Conservation (phyloP, 2,329 filamentous ascomycete species). For the Coniochaeta ligniaria region DNA sequence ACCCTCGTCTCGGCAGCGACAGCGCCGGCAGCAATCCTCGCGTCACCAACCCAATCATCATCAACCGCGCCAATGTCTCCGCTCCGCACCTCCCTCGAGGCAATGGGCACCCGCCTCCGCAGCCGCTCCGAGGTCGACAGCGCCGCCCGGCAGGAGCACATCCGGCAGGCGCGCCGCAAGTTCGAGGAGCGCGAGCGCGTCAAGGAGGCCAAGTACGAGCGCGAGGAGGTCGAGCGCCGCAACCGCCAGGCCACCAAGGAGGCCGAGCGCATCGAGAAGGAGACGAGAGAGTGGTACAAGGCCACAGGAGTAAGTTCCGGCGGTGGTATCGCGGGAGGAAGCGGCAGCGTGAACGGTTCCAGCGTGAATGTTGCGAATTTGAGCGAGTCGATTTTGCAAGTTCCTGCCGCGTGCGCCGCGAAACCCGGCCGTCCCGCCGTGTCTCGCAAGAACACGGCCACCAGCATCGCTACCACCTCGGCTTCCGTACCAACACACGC, state of each 20-base stretch:
- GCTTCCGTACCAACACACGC: background rate
- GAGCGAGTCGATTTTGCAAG: background rate
- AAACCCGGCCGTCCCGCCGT: constrained; percentile 8
- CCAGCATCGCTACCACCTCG: constrained; percentile 3
- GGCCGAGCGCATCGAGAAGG: constrained; percentile 42
- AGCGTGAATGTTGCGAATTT: background rate
- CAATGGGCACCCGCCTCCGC: constrained; percentile 48
- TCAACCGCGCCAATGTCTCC: constrained; percentile 38
- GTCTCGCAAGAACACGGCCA: constrained; percentile 16
- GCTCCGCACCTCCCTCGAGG: constrained; percentile 52
- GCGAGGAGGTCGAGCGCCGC: constrained; percentile 49
- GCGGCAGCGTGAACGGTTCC: constrained; percentile 5
- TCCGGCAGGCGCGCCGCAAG: constrained; percentile 54
- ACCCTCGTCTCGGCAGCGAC: constrained; percentile 13
- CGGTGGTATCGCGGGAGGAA: background rate
- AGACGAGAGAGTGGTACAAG: constrained; percentile 23
- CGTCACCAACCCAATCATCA: constrained; percentile 20
- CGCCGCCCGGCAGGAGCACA: constrained; percentile 45
- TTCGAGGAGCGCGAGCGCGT: constrained; percentile 54
- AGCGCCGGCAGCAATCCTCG: constrained; percentile 9
- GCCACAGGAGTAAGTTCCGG: constrained; percentile 14
- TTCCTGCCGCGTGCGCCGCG: background rate
- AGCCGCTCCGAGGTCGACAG: constrained; percentile 54
- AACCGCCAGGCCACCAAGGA: constrained; percentile 53
- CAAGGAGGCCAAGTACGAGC: constrained; percentile 57